Percentiles rank a stretch among this genome's conserved stretches.
Evolutionary conservation across 148 eudicot genomes (phyloP).

Genomic region (Camellia sinensis): DNA sequence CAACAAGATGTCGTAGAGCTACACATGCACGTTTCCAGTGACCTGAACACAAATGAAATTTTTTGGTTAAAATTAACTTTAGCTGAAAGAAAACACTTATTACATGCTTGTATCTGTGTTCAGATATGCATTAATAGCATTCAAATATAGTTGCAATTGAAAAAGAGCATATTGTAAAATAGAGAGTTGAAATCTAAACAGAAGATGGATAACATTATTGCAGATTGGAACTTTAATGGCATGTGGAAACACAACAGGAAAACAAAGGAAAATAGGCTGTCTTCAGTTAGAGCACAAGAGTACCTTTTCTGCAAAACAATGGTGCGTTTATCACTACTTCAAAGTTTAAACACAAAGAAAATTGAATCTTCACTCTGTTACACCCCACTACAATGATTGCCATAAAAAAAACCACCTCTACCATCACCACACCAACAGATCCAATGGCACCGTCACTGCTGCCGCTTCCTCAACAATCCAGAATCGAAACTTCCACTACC

Average conservation of each 20-base stretch:
- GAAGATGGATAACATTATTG: not conserved
- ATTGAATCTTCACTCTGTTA: not conserved
- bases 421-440: not conserved
- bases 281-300: not conserved
- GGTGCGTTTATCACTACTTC: not conserved
- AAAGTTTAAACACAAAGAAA: not conserved
- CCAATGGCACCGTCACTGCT: too few species aligned
- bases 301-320: not conserved
- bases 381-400: not conserved
- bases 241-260: not conserved
- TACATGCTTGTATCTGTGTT: not conserved
- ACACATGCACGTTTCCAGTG: constrained; percentile 84
- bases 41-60: constrained; percentile 45
- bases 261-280: not conserved
- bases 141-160: not conserved
- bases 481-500: too few species aligned
- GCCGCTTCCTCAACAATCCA: too few species aligned
- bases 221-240: not conserved
- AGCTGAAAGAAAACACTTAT: not conserved
- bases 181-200: not conserved
- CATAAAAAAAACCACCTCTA: not conserved
- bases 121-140: not conserved
- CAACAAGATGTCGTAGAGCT: constrained; percentile 59
- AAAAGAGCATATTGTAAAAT: not conserved
- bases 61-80: not conserved